Evolutionary conservation across 768 basidiomycete genomes (phyloP).

Genomic region (Suillus occidentalis): DNA sequence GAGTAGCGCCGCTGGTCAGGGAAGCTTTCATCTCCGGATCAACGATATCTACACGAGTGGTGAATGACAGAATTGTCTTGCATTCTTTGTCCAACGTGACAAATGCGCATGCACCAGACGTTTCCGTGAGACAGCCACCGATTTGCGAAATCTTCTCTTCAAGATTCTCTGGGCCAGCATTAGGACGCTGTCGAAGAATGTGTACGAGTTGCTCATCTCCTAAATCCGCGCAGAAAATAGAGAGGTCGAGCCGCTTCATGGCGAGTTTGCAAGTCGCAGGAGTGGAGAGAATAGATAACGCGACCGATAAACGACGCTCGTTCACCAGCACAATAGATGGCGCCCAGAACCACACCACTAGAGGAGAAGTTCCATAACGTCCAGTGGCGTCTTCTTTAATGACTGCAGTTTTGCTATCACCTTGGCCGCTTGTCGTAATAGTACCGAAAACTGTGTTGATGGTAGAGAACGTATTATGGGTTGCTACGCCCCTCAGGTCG

Average conservation of each 20-base stretch:
- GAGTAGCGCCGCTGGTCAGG: slow-evolving; percentile 19
- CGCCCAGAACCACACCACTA: slow-evolving; percentile 25
- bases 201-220: not conserved
- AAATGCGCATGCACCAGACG: not conserved
- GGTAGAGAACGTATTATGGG: slow-evolving; percentile 18
- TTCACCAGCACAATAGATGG: slow-evolving; percentile 14
- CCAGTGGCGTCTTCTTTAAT: slow-evolving; percentile 18
- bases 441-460: slow-evolving; percentile 24
- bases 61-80: slow-evolving; percentile 20
- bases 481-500: slow-evolving; percentile 13
- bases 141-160: slow-evolving; percentile 20
- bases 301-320: slow-evolving; percentile 15
- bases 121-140: not conserved
- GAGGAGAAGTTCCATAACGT: slow-evolving; percentile 15
- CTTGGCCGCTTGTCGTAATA: slow-evolving; percentile 17
- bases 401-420: slow-evolving; percentile 16
- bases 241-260: not conserved
- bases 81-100: slow-evolving; percentile 18
- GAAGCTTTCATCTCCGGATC: slow-evolving; percentile 21
- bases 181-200: slow-evolving; percentile 10
- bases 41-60: slow-evolving; percentile 21
- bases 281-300: slow-evolving; percentile 18
- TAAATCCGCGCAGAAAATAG: not conserved
- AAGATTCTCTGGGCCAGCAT: slow-evolving; percentile 8
- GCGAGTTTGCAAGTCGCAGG: slow-evolving; percentile 12